These are phyloP conservation scores for Amaranthus palmeri DNA, from an alignment of 148 eudicot genomes.

Conservation along the genomic window DNA sequence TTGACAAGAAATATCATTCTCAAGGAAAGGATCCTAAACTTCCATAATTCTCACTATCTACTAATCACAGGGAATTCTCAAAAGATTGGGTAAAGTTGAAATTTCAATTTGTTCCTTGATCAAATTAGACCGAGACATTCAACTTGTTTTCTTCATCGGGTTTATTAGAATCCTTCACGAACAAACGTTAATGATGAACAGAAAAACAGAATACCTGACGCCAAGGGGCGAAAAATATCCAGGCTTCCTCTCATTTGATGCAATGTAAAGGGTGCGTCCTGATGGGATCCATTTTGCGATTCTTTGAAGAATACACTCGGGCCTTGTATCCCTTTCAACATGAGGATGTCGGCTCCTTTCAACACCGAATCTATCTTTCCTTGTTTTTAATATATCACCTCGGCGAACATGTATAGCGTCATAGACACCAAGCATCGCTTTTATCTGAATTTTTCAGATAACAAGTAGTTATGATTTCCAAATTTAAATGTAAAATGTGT, in stretches of 20 bases:
- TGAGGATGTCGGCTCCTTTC: constrained; percentile 76
- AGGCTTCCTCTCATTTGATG: constrained; percentile 85
- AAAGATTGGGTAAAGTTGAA: no score
- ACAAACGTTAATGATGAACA: not conserved
- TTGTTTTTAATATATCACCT: constrained; percentile 79
- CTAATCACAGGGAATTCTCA: no score
- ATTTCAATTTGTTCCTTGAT: no score
- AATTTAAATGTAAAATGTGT: no score
- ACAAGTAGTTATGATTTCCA: not conserved
- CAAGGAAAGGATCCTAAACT: no score
- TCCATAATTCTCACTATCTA: no score
- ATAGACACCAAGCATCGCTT: constrained; percentile 75
- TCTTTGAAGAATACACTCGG: constrained; percentile 78
- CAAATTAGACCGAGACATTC: no score
- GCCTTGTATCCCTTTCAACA: constrained; percentile 82
- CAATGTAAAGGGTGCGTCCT: constrained; percentile 79
- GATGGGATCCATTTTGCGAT: constrained; percentile 77
- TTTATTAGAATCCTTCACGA: no score
- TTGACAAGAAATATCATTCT: no score
- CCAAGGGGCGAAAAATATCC: constrained; percentile 82
- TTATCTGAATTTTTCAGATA: constrained; percentile 45
- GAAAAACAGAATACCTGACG: constrained; percentile 39
- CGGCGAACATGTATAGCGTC: constrained; percentile 98
- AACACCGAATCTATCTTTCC: constrained; percentile 85
- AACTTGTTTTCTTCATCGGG: no score